Evolutionary conservation across 2,329 filamentous ascomycete genomes (phyloP), one percentile per base, ranked within the genome.

Genomic region (Arthrobotrys sphaeroides): DNA sequence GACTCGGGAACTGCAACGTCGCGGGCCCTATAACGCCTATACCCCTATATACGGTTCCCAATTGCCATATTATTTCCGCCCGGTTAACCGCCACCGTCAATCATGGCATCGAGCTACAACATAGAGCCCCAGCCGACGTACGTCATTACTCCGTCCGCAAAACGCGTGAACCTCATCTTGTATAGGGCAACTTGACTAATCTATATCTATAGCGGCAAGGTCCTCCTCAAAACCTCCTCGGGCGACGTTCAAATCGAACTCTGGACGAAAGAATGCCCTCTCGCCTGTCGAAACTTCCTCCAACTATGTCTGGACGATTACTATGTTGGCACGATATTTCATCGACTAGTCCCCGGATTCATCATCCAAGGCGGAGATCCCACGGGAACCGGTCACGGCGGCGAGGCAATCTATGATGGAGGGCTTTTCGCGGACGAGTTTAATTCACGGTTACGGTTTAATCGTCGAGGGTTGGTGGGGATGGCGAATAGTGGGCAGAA

Each of bases 331-430:
- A 97, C 94, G 0, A 90, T 95, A 77, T 99, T 99, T 84, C 95
- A 99, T 84, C 92, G 95, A 22, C 86, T 98, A 4, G 90, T 97
- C 0, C 92, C 94, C 0, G 91, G 91, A 60, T 99, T 99, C 83
- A 92, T 99, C 77, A 85, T 98, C 9, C 95, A 99, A 81, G 95
- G 94, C 28, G 95, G 95, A 67, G 95, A 99, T 80, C 94, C 95
- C 0, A 97, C 93, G 0, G 93, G 93, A 22, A 97, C 93, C 0
- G 94, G 94, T 10, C 90, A 92, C 79, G 95, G 95, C 67, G 95
- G 95, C 49, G 92, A 96, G 81, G 94, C 90, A 31, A 97, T 97
- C 79, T 96, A 94, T 83, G 91, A 96, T 84, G 90, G 93, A 82
- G 91, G 91, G 80, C 90, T 90, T 68, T 89, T 90, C 81, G 86